Evolutionary conservation across 1,284 basidiomycete species (phyloP).

Genomic region (Heliocybe sulcata): DNA sequence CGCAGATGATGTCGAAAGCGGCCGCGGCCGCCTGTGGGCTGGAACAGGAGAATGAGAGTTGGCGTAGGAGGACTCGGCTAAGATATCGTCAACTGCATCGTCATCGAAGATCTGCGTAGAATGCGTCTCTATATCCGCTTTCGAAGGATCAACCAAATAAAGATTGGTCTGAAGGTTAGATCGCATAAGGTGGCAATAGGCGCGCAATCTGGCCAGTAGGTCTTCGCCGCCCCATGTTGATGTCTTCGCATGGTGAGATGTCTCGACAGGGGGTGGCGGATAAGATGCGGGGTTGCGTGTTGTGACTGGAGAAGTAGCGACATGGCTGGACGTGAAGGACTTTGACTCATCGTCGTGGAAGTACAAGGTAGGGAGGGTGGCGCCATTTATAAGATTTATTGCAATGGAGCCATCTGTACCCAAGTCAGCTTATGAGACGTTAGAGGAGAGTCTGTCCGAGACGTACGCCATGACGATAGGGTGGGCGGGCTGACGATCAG

Average conservation of each 20-base stretch:
- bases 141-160: slow-evolving; percentile 89
- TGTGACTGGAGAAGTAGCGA: slow-evolving; percentile 31
- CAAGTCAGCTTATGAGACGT: slow-evolving; percentile 1
- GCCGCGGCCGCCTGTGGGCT: slow-evolving; percentile 69
- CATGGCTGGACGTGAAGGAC: slow-evolving; percentile 60
- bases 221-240: slow-evolving; percentile 82
- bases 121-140: slow-evolving; percentile 86
- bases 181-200: slow-evolving; percentile 70
- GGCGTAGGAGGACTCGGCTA: slow-evolving; percentile 67
- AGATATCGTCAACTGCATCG: slow-evolving; percentile 77
- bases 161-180: slow-evolving; percentile 76
- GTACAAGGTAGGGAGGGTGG: slow-evolving; percentile 85
- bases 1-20: slow-evolving; percentile 35
- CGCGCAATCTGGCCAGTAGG: slow-evolving; percentile 63
- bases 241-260: slow-evolving; percentile 31
- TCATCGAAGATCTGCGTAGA: slow-evolving; percentile 75
- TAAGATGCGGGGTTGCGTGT: slow-evolving; percentile 40
- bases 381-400: slow-evolving; percentile 83
- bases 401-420: slow-evolving; percentile 63
- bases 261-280: slow-evolving; percentile 46
- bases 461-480: slow-evolving; percentile 83
- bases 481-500: slow-evolving; percentile 81
- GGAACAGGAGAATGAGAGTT: slow-evolving; percentile 79
- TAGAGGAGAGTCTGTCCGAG: slow-evolving; percentile 8
- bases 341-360: slow-evolving; percentile 96